Evolutionary conservation across 2,329 filamentous ascomycete genomes (phyloP), one percentile per base, ranked within the genome.

Genomic region (Didymosphaeria variabile): DNA sequence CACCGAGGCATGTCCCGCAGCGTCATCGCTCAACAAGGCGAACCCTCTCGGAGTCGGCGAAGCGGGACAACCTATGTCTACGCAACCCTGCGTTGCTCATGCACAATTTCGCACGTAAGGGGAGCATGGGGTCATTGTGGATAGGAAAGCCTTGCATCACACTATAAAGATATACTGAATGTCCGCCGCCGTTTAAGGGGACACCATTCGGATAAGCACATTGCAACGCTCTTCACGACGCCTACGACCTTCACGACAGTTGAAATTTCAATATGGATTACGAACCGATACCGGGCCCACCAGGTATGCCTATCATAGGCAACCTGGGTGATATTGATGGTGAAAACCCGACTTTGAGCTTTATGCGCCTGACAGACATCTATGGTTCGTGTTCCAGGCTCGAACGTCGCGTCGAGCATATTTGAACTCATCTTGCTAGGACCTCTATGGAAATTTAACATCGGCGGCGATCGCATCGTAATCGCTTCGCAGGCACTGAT

Each of bases 261-360:
- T 17, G 12, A 17, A 17, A 17, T 26, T 15, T 12, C 10, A 26
- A 34, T 6, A 54, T 52, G 32, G 36, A 31, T 8, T 52, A 23
- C 36, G 51, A 72, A 21, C 81, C 84, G 2, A 90, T 92, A 56
- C 89, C 90, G 1, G 84, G 86, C 50, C 90, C 90, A 29, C 83
- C 82, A 57, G 88, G 87, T 2, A 79, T 90, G 58, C 90, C 89
- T 1, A 74, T 92, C 29, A 64, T 92, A 26, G 90, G 90, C 31
- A 90, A 92, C 67, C 72, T 90, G 32, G 79, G 80, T 57, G 88
- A 91, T 64, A 84, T 93, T 63, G 85, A 90, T 60, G 77, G 82
- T 0, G 83, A 85, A n/a, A 81, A 85, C 23, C 86, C 89, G 0
- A 72, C 87, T 2, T 78, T 82, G 23, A 87, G 87, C 26, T 75